Base-by-base conservation (phyloP, 176 grass and related monocot genomes). In the Puya raimondii region DNA sequence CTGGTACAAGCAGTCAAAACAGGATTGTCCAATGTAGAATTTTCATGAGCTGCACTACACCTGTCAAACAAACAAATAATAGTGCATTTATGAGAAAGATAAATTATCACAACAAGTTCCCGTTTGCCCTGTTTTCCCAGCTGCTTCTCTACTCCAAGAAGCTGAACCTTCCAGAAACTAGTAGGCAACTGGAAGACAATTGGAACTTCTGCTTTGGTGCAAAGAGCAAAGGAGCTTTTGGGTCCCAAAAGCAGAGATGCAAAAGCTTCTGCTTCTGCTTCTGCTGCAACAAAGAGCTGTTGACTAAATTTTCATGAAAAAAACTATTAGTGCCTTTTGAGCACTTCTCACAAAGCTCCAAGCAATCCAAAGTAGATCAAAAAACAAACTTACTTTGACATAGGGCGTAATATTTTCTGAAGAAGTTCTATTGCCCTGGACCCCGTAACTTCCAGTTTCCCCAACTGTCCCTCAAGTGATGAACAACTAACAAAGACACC, bases 361-460 rank as follows among this genome's bases (percentile, higher is more conserved):
- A 42, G 33, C 33, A 42, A 42, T 42, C 6, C 33, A 42, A 7
- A 42, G 33, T 42, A 7, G 33, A 42, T 42, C 4, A 6, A 42
- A 26, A 2, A 29, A 66, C 25, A 64, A 69, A 72, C 78, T 67
- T 76, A 87, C 93, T 80, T 80, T 50, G 49, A 70, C 52, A 76
- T 21, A 72, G 93, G 88, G 12, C 75, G 49, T 53, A 92, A 77
- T 58, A 83, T 81, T 71, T 80, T 87, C 72, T 73, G 68, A 70
- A 96, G 53, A 65, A 83, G 54, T 74, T 92, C 57, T 49, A 72
- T 89, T 76, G 86, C 88, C 57, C 83, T 87, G 53, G 66, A 50
- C 63, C 93, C 93, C 71, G 83, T 83, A 68, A 96, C 74, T 85
- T 96, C 88, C 67, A 96, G 77, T 73, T 79, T 86, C 75, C 76